phyloP scores from a whole-genome alignment of 805 yeast genomes.

The Ascoidea asiatica region DNA sequence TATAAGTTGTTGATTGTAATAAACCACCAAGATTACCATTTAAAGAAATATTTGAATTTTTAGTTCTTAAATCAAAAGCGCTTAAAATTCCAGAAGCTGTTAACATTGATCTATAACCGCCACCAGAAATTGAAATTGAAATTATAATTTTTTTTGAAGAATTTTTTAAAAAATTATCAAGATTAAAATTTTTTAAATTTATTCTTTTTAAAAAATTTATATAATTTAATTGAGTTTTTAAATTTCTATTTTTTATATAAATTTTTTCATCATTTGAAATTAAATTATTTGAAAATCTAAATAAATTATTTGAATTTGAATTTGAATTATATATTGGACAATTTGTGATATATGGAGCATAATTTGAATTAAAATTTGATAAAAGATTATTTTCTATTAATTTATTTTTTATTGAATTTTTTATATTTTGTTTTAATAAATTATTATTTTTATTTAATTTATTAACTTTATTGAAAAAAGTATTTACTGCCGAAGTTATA shows the following conservation, averaged over 20 bases:
- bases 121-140: constrained; percentile 34
- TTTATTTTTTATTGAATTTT: too few relatives aligned
- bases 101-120: constrained; percentile 47
- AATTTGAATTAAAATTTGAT: too few relatives aligned
- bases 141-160: constrained; percentile 14
- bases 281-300: too few relatives aligned
- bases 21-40: constrained; percentile 33
- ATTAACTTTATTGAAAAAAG: too few relatives aligned
- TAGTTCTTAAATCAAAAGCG: constrained; percentile 35
- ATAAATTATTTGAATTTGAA: too few relatives aligned
- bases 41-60: constrained; percentile 17
- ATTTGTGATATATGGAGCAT: not conserved
- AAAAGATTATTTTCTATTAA: too few relatives aligned
- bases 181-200: too few relatives aligned
- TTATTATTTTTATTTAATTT: too few relatives aligned
- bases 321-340: too few relatives aligned
- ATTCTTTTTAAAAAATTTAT: not conserved
- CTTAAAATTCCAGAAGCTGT: constrained; percentile 41
- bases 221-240: not conserved
- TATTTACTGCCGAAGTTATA: too few relatives aligned
- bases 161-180: too few relatives aligned
- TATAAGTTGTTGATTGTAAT: constrained; percentile 38
- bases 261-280: not conserved
- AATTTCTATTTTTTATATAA: not conserved
- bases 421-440: too few relatives aligned